Percentiles rank a stretch among this genome's conserved stretches.
These are phyloP conservation scores for Venturia effusa DNA, from an alignment of 2,329 filamentous ascomycete species.

Conservation along the genomic window DNA sequence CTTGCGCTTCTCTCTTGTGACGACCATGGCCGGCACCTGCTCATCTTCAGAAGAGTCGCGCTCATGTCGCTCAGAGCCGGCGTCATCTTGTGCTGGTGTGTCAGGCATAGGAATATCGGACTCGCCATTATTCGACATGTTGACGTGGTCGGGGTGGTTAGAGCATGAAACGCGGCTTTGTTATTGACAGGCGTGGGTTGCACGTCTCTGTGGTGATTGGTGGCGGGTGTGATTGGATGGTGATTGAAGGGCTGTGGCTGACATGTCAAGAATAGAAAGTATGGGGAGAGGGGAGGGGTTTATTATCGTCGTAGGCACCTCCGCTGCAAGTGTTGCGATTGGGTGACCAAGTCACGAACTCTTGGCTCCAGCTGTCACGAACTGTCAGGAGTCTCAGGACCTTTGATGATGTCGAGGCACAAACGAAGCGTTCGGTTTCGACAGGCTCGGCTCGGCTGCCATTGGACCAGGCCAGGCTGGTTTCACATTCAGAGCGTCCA, in stretches of 20 bases:
- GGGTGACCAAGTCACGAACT: neutral
- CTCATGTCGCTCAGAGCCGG: neutral
- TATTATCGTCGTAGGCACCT: neutral
- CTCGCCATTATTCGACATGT: constrained; percentile 2
- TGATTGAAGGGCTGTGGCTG: neutral
- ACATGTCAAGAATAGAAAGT: neutral
- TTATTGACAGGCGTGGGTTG: neutral
- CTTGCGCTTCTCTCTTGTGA: constrained; percentile 25
- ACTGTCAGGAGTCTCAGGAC: neutral
- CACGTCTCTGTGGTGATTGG: neutral
- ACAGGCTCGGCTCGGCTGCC: neutral
- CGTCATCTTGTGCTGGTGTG: neutral
- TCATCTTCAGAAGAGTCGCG: constrained; percentile 17
- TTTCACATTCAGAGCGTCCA: neutral
- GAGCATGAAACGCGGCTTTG: neutral
- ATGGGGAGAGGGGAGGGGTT: too few species aligned
- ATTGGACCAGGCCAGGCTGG: neutral
- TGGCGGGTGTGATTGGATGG: neutral
- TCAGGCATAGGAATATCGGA: constrained; percentile 4
- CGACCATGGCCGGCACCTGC: constrained; percentile 25
- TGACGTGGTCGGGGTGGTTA: neutral
- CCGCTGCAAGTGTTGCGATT: neutral
- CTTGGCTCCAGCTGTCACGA: neutral
- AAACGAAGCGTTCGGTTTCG: too few species aligned
- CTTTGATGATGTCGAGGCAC: neutral